Evolutionary conservation across 2,329 filamentous ascomycete species (phyloP).

Genomic region (Aspergillus uvarum): DNA sequence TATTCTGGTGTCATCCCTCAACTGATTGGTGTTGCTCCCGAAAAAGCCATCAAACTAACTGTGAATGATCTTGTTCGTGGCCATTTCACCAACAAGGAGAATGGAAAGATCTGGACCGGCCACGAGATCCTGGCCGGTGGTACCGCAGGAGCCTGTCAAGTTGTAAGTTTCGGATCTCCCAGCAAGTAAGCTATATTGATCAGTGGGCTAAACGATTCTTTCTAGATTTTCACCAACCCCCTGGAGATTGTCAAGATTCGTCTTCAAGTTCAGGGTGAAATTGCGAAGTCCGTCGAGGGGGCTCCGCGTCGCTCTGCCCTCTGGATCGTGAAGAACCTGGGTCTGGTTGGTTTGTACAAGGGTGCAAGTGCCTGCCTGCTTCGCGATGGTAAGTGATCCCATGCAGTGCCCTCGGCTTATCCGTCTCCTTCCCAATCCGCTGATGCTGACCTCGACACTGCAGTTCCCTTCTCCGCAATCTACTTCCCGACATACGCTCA

Average conservation of each 20-base stretch:
- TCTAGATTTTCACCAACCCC: conserved; percentile 90
- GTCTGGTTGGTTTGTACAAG: conserved; percentile 93
- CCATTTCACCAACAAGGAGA: conserved; percentile 70
- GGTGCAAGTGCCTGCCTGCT: conserved; percentile 91
- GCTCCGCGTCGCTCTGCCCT: conserved; percentile 87
- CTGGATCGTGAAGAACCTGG: conserved; percentile 96
- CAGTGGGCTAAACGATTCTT: conserved; percentile 9
- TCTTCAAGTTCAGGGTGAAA: conserved; percentile 93
- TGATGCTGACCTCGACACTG: neutral
- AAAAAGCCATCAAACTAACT: conserved; percentile 98
- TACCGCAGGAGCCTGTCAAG: conserved; percentile 88
- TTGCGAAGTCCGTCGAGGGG: conserved; percentile 80
- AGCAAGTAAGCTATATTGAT: neutral
- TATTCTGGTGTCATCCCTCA: conserved; percentile 96
- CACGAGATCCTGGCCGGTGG: conserved; percentile 86
- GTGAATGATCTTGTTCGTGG: conserved; percentile 91
- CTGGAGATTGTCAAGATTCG: conserved; percentile 99
- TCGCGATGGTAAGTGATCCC: conserved; percentile 61
- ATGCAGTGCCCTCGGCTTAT: neutral
- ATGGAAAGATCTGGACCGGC: conserved; percentile 67
- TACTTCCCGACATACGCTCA: conserved; percentile 98
- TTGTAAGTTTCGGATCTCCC: conserved; percentile 62
- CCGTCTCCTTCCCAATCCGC: neutral
- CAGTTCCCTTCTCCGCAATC: conserved; percentile 93
- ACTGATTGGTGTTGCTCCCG: conserved; percentile 94